These are phyloP conservation scores for Chrysosporium keratinophilum DNA, from an alignment of 2,329 filamentous ascomycete species.

Conservation along the genomic window DNA sequence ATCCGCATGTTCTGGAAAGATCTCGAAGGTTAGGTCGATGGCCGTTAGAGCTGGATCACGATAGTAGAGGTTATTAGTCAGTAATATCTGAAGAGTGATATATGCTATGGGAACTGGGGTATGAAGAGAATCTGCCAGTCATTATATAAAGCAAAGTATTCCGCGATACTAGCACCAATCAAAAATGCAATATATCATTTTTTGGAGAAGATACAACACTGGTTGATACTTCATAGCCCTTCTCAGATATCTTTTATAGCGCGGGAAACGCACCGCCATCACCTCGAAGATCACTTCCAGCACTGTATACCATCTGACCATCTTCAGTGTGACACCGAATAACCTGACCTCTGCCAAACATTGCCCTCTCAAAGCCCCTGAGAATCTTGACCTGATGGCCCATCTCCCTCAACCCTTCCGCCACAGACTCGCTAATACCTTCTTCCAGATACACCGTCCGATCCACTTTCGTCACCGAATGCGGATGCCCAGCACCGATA, in stretches of 20 bases:
- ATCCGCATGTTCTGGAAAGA: too few relatives aligned
- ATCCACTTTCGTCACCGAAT: slow-evolving; percentile 46
- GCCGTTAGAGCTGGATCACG: too few relatives aligned
- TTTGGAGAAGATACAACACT: not conserved
- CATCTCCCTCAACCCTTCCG: slow-evolving; percentile 55
- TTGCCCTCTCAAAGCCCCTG: slow-evolving; percentile 50
- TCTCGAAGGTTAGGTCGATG: too few relatives aligned
- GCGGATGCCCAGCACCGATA: slow-evolving; percentile 63
- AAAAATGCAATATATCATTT: too few relatives aligned
- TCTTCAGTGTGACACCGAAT: slow-evolving; percentile 72
- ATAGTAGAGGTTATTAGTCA: too few relatives aligned
- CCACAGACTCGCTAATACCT: slow-evolving; percentile 59
- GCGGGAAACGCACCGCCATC: slow-evolving; percentile 61
- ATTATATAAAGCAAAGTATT: too few relatives aligned
- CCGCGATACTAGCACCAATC: too few relatives aligned
- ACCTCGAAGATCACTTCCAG: slow-evolving; percentile 75
- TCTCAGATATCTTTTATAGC: slow-evolving; percentile 14
- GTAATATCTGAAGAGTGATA: too few relatives aligned
- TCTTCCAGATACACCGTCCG: slow-evolving; percentile 70
- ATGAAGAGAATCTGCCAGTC: too few relatives aligned
- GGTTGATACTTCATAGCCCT: too few relatives aligned
- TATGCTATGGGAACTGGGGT: too few relatives aligned
- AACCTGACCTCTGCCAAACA: slow-evolving; percentile 81
- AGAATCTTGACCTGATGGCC: slow-evolving; percentile 67
- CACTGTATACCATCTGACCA: slow-evolving; percentile 66